A percentile compares a stretch with the other conserved stretches of the same genome.
Conservation (phyloP, 192 early-diverging fungal genomes). For the Piromyces finnis region DNA sequence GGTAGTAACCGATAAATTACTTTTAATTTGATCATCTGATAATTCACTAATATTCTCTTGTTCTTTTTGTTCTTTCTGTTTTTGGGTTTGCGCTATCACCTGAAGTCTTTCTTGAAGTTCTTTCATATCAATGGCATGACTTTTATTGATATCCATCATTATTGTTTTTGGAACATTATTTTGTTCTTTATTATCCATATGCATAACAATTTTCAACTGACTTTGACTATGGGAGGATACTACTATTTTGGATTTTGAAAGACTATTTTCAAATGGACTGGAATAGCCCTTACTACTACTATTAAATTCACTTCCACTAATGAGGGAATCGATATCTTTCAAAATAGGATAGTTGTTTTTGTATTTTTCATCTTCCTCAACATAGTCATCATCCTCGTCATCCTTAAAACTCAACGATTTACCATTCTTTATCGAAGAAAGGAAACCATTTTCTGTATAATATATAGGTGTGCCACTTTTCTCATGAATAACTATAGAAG, state of each 20-base stretch:
- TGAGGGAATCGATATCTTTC: neutral
- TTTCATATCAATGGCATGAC: neutral
- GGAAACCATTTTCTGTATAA: neutral
- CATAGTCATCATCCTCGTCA: neutral
- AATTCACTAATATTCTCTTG: no score
- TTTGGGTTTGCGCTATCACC: neutral
- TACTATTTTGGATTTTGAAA: no score
- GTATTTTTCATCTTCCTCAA: neutral
- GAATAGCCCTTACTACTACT: neutral
- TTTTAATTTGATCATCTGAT: no score
- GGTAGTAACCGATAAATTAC: no score
- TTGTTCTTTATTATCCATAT: neutral
- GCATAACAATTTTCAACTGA: no score
- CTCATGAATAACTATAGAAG: neutral
- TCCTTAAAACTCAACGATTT: neutral
- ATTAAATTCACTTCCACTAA: neutral
- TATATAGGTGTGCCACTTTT: neutral
- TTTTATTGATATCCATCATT: no score
- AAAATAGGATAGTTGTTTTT: neutral
- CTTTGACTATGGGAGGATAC: no score
- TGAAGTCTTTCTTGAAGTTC: neutral
- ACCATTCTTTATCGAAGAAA: neutral
- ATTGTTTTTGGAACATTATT: neutral
- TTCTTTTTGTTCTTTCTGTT: neutral
- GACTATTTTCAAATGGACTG: no score